These are phyloP conservation scores for Acacia melanoxylon DNA, from an alignment of 306 rosid genomes.

Conservation along the genomic window DNA sequence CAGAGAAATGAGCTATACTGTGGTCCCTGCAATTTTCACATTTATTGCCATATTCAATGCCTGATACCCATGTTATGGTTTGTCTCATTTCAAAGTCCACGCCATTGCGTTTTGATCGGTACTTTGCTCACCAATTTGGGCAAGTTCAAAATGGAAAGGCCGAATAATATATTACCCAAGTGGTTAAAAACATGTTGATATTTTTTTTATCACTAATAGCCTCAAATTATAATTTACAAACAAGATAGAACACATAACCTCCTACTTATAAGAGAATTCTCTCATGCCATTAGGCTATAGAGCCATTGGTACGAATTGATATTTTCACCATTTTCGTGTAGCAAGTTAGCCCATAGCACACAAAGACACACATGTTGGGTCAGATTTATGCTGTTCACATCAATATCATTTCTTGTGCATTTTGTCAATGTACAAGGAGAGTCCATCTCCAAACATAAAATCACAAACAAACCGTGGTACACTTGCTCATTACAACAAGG, in stretches of 20 bases:
- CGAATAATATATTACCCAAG: background rate
- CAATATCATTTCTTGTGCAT: conserved; percentile 10
- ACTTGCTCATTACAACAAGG: background rate
- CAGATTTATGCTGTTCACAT: conserved; percentile 1
- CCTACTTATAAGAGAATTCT: no score
- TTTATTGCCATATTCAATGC: background rate
- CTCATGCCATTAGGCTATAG: no score
- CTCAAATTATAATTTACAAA: no score
- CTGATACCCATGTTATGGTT: conserved; percentile 5
- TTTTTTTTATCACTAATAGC: no score
- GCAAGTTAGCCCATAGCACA: background rate
- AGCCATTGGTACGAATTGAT: background rate
- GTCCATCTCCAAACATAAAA: background rate
- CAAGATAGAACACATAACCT: no score
- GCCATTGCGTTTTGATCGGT: background rate
- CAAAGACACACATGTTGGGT: background rate
- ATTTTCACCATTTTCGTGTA: background rate
- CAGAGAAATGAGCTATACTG: background rate
- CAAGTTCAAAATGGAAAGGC: background rate
- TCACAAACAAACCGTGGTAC: background rate
- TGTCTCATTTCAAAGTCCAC: conserved; percentile 26
- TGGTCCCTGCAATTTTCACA: conserved; percentile 1
- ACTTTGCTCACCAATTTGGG: background rate
- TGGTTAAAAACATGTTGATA: background rate
- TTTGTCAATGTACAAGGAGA: background rate